Base-by-base conservation (phyloP, 2,329 filamentous ascomycete genomes). In the Arthroderma sp. region DNA sequence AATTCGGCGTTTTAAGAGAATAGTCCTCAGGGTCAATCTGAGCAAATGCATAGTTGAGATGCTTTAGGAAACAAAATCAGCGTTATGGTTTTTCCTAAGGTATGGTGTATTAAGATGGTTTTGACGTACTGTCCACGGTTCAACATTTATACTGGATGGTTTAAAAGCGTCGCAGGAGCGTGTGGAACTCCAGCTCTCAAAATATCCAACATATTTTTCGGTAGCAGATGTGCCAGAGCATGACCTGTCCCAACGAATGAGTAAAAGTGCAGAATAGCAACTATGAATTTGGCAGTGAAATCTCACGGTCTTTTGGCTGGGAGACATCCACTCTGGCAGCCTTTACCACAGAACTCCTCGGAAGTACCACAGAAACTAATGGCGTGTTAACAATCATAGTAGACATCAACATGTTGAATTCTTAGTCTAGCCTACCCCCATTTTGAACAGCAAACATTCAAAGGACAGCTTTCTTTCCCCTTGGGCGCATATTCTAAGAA, bases 41-140 rank as follows among this genome's bases (percentile, higher is more conserved):
- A 4, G 60, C 63, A 42, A 70, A 71, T 0, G 67, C 62, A 33
- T 55, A 61, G 47, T 62, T 62, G 39, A 63, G 45, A 43, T 59
- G 50, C 3, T 51, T 22, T 22, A 22, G 15, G 15, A 22, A 22
- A 22, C 15, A 22, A 22, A 22, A 22, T 22, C 15, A 22, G 15
- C 15, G 15, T 22, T 3, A 22, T 22, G 15, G 1, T 22, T 22
- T 22, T 22, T 22, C n/a, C n/a, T 22, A 22, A 22, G 15, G 15
- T 22, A 22, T 22, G 15, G 15, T 22, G 15, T 22, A 22, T 22
- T 22, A 22, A 22, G 15, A 22, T 22, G 15, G 15, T 22, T 22
- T 22, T 22, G 15, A 22, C 15, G 15, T 42, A 47, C 41, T 28
- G 45, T 44, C 45, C 40, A 44, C 10, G 45, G 45, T 6, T 47